Percentiles rank a stretch among this genome's conserved stretches.
These are phyloP conservation scores for Boletellus sp. DNA, from an alignment of 1,284 basidiomycete genomes.

Conservation along the genomic window DNA sequence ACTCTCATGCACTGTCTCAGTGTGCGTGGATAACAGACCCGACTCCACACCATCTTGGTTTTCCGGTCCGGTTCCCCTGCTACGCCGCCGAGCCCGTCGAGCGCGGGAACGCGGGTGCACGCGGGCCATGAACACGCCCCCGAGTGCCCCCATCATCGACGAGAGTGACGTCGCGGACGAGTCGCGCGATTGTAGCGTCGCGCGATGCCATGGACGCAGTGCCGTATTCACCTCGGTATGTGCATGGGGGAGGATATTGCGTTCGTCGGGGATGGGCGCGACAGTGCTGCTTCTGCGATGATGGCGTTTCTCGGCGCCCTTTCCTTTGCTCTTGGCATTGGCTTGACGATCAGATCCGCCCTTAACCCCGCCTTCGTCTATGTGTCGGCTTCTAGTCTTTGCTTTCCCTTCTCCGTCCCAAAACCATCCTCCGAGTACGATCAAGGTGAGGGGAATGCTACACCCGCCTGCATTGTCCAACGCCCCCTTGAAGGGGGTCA, in stretches of 20 bases:
- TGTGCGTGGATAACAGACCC: constrained; percentile 4
- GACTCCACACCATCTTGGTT: constrained; percentile 12
- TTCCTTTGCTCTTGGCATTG: constrained; percentile 11
- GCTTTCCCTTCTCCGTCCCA: constrained; percentile 36
- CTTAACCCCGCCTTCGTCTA: background rate
- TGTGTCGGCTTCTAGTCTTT: constrained; percentile 10
- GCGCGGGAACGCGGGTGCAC: constrained; percentile 2
- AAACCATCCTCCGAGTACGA: constrained; percentile 94
- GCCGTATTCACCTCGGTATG: background rate
- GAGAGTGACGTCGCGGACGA: constrained; percentile 24
- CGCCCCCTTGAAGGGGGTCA: constrained; percentile 71
- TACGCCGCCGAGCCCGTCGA: background rate
- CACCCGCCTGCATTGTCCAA: constrained; percentile 73
- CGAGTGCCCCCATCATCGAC: constrained; percentile 41
- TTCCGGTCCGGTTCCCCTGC: background rate
- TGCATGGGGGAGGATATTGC: background rate
- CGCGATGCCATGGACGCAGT: background rate
- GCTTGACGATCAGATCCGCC: background rate
- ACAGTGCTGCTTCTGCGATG: background rate
- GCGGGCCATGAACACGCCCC: constrained; percentile 38
- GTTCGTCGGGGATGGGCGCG: background rate
- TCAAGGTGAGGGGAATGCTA: constrained; percentile 84
- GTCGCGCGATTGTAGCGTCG: constrained; percentile 11
- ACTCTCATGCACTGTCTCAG: constrained; percentile 6
- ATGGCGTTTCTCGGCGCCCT: constrained; percentile 3